Evolutionary conservation across 2,329 filamentous ascomycete species (phyloP), one percentile per base, ranked within the genome.

Genomic region (Pseudocercospora pini-densiflorae): DNA sequence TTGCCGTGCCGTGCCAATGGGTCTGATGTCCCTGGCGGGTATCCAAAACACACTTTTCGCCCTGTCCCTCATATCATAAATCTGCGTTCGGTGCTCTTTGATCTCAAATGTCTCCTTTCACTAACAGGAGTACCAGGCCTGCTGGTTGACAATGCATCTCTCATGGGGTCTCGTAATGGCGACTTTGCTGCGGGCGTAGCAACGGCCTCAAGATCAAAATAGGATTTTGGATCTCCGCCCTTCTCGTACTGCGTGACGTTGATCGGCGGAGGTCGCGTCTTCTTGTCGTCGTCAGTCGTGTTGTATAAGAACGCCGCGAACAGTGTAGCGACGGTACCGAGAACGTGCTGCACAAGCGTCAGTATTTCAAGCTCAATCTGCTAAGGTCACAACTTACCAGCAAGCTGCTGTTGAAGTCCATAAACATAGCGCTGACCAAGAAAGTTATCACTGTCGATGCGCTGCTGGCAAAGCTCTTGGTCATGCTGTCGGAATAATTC

Each of bases 391-490:
- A 14, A 84, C 91, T 81, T 86, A 96, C 93, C 70, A 88, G 87
- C 27, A 84, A 75, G 0, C 90, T 92, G 51, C 95, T 86, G 57
- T 88, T 80, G 71, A 97, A 92, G 59, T 94, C 86, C 77, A 98
- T 97, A 71, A 97, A 90, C 80, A 88, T 90, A 1, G 97, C 86
- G 76, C 93, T 97, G 61, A 92, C 92, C 14, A 97, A 71, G 70
- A 94, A 93, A 77, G 92, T 96, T 59, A 97, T 82, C 63, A 97
- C 84, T 68, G 98, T 96, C 75, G 93, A 97, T 68, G 97, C 92
- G 74, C 92, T 95, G 5, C 93, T 94, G 4, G 94, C 93, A 80
- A 97, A 94, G 77, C 95, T 97, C 83, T 96, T 97, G 66, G 92
- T 90, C 76, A 97, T 96, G 75, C 95, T 96, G 81, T 95, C 91